Conservation (phyloP, 2,329 filamentous ascomycete species). For the Colletotrichum ledebouriae region DNA sequence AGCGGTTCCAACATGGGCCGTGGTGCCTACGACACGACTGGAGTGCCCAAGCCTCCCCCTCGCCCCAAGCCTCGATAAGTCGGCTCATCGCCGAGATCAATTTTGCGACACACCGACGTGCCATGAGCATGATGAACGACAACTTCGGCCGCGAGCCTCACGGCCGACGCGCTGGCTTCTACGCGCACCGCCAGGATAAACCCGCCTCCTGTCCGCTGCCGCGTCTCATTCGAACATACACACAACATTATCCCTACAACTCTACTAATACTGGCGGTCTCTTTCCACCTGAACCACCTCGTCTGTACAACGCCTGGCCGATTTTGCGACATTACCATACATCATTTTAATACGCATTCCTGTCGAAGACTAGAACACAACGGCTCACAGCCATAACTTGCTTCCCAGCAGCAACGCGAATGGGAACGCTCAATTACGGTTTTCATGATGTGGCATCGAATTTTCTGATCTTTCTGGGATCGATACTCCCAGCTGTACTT, state of each 20-base stretch:
- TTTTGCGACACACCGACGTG: constrained; percentile 20
- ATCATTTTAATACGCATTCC: constrained; percentile 53
- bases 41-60: constrained; percentile 61
- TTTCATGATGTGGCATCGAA: constrained; percentile 43
- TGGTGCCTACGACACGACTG: constrained; percentile 66
- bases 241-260: constrained; percentile 27
- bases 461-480: constrained; percentile 41
- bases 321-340: constrained; percentile 44
- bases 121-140: constrained; percentile 24
- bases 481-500: constrained; percentile 23
- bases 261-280: constrained; percentile 38
- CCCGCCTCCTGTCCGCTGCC: constrained; percentile 21
- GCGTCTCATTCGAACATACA: constrained; percentile 36
- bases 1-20: constrained; percentile 62
- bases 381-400: constrained; percentile 55
- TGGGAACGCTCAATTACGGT: constrained; percentile 40
- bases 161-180: constrained; percentile 42
- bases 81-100: background rate
- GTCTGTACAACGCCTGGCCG: constrained; percentile 39
- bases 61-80: constrained; percentile 57
- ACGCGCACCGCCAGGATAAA: constrained; percentile 41
- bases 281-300: constrained; percentile 36
- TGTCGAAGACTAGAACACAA: constrained; percentile 51
- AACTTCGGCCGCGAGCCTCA: constrained; percentile 27
- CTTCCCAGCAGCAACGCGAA: constrained; percentile 53